Evolutionary conservation across 805 yeast species (phyloP), one percentile per base, ranked within the genome.

Genomic region (Zygosaccharomyces kombuchaensis): DNA sequence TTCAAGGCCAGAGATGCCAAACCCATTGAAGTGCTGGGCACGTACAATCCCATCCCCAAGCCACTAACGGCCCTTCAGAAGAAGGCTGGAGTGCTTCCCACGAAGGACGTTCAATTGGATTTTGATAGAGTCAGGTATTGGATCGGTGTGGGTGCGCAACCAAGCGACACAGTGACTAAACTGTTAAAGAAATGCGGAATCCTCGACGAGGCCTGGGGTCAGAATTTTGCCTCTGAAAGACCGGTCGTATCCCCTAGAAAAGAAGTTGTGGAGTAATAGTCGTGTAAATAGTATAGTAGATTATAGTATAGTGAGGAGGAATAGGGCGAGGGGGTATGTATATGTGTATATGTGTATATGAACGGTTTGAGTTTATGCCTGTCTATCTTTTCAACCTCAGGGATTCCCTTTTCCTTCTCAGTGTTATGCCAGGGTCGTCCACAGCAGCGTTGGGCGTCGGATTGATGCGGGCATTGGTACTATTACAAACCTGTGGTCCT

Each of bases 141-240:
- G 99, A 71, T 93, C 29, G 96, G 96, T 58, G 96, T 88, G 14
- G 99, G 99, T 9, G 98, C 98, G 1, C 95, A 87, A 63, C 95
- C 96, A 6, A 81, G 91, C 19, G 89, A 84, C 36, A 72, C 93
- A 3, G 95, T 91, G 9, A 76, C 80, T 2, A 80, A 80, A 53
- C 69, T 93, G 43, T 77, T 93, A 63, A 82, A 80, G 61, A 87
- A 82, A 65, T 88, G 86, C 36, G 89, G 96, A 48, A 77, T 78
- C 46, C 46, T 64, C 34, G 57, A 54, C 23, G 51, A 52, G 21
- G 55, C 48, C 25, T 63, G 66, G 67, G 57, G 61, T n/a, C 53
- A 53, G 31, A 44, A 44, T 19, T 47, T 19, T 26, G 40, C 27
- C 10, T 13, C 50, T 10, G 45, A 49, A 16, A 56, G 60, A 37